Conservation (phyloP, 1,284 basidiomycete genomes). For the Leccinum subfulvum region DNA sequence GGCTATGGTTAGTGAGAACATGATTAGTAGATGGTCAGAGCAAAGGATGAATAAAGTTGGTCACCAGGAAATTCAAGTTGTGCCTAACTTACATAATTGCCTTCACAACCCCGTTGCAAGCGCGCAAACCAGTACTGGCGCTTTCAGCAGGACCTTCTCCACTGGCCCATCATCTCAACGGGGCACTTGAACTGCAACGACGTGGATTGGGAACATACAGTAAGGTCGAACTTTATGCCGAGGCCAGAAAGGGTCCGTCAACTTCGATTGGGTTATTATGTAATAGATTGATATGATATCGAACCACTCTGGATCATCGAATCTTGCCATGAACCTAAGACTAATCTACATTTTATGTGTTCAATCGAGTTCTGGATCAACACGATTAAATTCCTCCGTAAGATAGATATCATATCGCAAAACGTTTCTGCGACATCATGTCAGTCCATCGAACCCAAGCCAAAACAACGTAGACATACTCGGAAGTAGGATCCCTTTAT, state of each 20-base stretch:
- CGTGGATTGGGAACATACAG: not conserved
- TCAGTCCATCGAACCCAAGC: not conserved
- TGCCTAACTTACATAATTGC: not conserved
- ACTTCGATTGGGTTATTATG: not conserved
- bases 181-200: not conserved
- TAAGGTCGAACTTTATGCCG: not conserved
- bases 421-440: slow-evolving; percentile 18
- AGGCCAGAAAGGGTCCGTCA: not conserved
- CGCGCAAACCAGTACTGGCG: not conserved
- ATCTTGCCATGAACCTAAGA: not conserved
- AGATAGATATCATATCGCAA: slow-evolving; percentile 14
- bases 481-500: slow-evolving; percentile 42
- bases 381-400: not conserved
- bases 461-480: slow-evolving; percentile 31
- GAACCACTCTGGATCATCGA: not conserved
- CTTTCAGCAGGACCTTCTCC: not conserved
- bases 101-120: not conserved
- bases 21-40: slow-evolving; percentile 18
- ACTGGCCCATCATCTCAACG: not conserved
- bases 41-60: not conserved
- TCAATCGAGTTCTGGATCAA: not conserved
- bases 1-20: slow-evolving; percentile 50
- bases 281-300: not conserved
- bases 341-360: not conserved
- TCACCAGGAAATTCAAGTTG: not conserved